Evolutionary conservation across 371 early-diverging fungal genomes (phyloP), one percentile per base, ranked within the genome.

Genomic region (Phascolomyces articulosus): DNA sequence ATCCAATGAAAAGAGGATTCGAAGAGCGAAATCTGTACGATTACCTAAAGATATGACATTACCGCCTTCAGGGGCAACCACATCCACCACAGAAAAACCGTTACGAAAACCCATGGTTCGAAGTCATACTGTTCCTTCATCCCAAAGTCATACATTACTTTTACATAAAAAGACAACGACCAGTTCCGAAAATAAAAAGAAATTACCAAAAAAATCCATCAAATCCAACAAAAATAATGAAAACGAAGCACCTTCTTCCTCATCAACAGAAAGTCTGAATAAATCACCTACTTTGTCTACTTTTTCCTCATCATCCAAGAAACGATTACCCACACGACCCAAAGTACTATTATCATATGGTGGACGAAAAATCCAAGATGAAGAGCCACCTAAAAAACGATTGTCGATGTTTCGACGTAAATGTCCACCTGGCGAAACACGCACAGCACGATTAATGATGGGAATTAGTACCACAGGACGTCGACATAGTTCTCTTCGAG

Each of bases 391-490:
- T 15, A 75, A 72, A 53, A 63, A 63, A 49, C 51, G 58, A 16
- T 34, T 60, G 16, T 71, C 75, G 0, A 55, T 69, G 1, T 80
- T 73, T 49, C 75, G 75, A 21, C 67, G 69, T 26, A 80, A 77
- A 41, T 54, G 70, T 24, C 74, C 75, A n/a, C 65, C 71, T 9
- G 72, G 75, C 20, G 77, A 80, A 34, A 68, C 69, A 26, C 71
- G 80, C 8, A 80, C 80, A 11, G 75, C 75, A 18, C 68, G 80
- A 44, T 58, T 80, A 26, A 77, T 73, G 74, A 72, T 77, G 75
- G 80, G 80, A 0, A 67, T 80, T 9, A 80, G 80, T 29, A 73
- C 80, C 8, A 69, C 62, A 47, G 73, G 71, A 0, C 65, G 74
- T 34, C 65, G 70, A 27, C 69, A 73, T 28, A 60, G 71, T 11